Conservation (phyloP, 2,329 filamentous ascomycete species). For the Colletotrichum sp. region DNA sequence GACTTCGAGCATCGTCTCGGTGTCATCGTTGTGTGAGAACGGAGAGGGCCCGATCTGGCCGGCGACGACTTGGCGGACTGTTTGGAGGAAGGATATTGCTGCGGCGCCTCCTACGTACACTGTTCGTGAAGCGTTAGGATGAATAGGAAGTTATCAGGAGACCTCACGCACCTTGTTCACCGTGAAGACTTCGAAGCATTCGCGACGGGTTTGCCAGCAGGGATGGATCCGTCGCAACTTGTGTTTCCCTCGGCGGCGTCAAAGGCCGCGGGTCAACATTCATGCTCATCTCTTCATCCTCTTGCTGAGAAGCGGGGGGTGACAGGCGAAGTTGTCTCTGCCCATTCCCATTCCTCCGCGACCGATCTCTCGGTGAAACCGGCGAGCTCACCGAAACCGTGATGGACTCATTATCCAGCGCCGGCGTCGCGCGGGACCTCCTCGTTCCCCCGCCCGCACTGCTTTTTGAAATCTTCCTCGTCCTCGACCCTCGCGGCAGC, state of each 20-base stretch:
- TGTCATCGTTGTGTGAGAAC: background rate
- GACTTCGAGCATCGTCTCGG: background rate
- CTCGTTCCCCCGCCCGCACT: background rate
- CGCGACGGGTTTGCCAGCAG: background rate
- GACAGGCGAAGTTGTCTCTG: background rate
- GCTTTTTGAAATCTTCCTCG: background rate
- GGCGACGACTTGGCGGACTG: background rate
- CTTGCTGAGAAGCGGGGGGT: background rate
- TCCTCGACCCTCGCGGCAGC: background rate
- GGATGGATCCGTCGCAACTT: background rate
- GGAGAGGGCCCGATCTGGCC: background rate
- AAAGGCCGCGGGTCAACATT: background rate
- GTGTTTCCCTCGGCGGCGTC: background rate
- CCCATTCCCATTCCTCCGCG: background rate
- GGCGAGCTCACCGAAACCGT: background rate
- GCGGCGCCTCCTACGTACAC: background rate
- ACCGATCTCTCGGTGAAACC: background rate
- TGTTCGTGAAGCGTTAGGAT: background rate
- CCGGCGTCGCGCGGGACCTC: background rate
- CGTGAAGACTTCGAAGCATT: background rate
- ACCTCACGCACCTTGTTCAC: background rate
- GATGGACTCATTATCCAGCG: background rate
- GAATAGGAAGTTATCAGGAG: fast-evolving
- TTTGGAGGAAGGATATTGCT: background rate
- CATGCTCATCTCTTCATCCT: background rate